phyloP scores from a whole-genome alignment of 345 rosid species.

The Salix dunnii region DNA sequence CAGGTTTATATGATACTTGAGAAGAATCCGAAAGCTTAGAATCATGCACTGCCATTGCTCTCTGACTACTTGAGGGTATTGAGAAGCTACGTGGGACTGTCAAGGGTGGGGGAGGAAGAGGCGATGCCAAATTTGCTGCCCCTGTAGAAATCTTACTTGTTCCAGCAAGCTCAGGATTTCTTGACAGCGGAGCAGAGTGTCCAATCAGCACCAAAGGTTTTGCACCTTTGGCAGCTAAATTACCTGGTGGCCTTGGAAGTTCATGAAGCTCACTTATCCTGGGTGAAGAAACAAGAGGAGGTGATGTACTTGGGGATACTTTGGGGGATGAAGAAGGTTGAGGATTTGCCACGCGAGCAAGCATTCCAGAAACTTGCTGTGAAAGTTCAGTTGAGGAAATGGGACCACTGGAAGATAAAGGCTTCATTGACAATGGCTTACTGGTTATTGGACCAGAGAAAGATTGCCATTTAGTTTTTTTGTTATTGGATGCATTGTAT shows the following conservation, averaged over 20 bases:
- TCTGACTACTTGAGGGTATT: slow-evolving; percentile 76
- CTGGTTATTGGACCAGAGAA: slow-evolving; percentile 73
- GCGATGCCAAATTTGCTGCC: slow-evolving; percentile 54
- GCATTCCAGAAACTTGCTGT: slow-evolving; percentile 42
- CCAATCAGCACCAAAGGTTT: slow-evolving; percentile 53
- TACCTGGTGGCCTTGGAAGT: slow-evolving; percentile 89
- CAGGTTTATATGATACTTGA: slow-evolving; percentile 31
- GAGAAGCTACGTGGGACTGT: slow-evolving; percentile 72
- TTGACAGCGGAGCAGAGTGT: slow-evolving; percentile 81
- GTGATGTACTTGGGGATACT: slow-evolving; percentile 76
- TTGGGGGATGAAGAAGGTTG: slow-evolving; percentile 60
- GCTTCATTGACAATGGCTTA: slow-evolving; percentile 51
- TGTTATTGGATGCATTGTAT: slow-evolving; percentile 35
- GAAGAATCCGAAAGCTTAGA: slow-evolving; percentile 45
- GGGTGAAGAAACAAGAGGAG: slow-evolving; percentile 77
- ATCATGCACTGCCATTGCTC: slow-evolving; percentile 48
- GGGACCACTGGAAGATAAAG: slow-evolving; percentile 45
- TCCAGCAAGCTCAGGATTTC: slow-evolving; percentile 55
- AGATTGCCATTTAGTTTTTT: slow-evolving; percentile 52
- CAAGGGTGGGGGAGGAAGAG: slow-evolving; percentile 77
- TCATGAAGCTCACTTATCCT: slow-evolving; percentile 79
- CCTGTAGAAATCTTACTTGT: slow-evolving; percentile 34
- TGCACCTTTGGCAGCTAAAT: slow-evolving; percentile 43
- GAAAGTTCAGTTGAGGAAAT: slow-evolving; percentile 41
- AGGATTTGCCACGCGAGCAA: slow-evolving; percentile 41